Percentiles rank a stretch among this genome's conserved stretches.
Evolutionary conservation across 352 stramenopile genomes (phyloP).

Genomic region (Phytopythium mirpurense): DNA sequence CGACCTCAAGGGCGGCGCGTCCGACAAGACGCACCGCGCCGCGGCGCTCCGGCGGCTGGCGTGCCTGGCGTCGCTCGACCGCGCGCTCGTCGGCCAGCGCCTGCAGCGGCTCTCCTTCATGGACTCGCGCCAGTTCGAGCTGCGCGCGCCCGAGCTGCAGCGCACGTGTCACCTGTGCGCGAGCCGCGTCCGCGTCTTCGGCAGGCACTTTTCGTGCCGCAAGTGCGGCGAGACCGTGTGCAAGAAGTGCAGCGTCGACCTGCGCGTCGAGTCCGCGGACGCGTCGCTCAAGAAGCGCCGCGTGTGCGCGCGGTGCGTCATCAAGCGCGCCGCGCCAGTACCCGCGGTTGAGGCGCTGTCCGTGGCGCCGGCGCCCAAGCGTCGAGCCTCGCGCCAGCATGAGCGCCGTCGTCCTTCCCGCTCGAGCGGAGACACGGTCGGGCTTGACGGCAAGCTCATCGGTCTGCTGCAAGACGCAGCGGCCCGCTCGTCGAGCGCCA

Average conservation of each 20-base stretch:
- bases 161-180: constrained; percentile 14
- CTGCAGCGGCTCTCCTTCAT: constrained; percentile 17
- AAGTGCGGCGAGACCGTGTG: constrained; percentile 16
- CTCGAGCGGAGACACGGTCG: neutral
- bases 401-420: neutral
- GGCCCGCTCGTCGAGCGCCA: too few relatives aligned
- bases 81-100: constrained; percentile 10
- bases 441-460: neutral
- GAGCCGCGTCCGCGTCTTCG: constrained; percentile 13
- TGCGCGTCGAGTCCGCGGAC: neutral
- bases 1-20: constrained; percentile 20
- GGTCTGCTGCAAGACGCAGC: neutral
- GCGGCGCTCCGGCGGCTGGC: constrained; percentile 6
- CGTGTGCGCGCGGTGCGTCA: constrained; percentile 12
- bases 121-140: constrained; percentile 12
- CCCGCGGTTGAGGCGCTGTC: neutral
- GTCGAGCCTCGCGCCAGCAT: neutral
- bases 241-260: constrained; percentile 13
- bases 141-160: constrained; percentile 6
- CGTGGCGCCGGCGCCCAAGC: neutral
- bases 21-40: constrained; percentile 11
- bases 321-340: neutral
- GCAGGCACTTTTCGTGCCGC: constrained; percentile 11
- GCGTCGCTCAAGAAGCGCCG: constrained; percentile 12
- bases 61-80: constrained; percentile 5